These are phyloP conservation scores for Kitagawia praeruptora DNA, from an alignment of 129 eudicot species.

Conservation along the genomic window DNA sequence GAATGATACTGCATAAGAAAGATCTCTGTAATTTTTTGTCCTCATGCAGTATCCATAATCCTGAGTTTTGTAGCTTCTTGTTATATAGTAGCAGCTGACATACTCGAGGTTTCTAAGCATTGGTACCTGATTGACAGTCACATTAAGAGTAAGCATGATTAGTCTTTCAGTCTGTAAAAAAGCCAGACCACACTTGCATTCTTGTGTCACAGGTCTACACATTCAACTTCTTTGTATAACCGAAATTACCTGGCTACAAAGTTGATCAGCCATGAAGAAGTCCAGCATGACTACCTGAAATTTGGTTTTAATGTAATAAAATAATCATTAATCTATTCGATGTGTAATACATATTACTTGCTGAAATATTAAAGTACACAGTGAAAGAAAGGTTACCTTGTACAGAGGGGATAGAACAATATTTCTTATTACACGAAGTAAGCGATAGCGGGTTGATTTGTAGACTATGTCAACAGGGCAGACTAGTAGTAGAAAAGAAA, in stretches of 20 bases:
- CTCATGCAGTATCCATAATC: slow-evolving; percentile 77
- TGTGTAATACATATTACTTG: not conserved
- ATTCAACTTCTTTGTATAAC: not conserved
- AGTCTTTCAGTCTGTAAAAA: not conserved
- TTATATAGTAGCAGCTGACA: slow-evolving; percentile 78
- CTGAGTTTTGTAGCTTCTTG: slow-evolving; percentile 83
- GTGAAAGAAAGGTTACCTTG: slow-evolving; percentile 31
- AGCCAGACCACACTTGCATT: not conserved
- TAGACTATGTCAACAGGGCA: slow-evolving; percentile 69
- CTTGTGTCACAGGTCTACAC: not conserved
- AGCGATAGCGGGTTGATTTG: slow-evolving; percentile 70
- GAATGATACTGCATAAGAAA: slow-evolving; percentile 91
- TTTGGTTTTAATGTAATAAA: not conserved
- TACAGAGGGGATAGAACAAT: slow-evolving; percentile 80
- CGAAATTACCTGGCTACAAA: slow-evolving; percentile 80
- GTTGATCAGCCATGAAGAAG: slow-evolving; percentile 99
- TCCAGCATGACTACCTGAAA: slow-evolving; percentile 73
- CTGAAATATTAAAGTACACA: not conserved
- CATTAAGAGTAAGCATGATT: not conserved
- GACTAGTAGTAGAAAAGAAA: slow-evolving; percentile 48
- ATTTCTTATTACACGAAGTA: slow-evolving; percentile 65
- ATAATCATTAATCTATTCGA: not conserved
- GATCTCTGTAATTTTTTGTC: slow-evolving; percentile 66
- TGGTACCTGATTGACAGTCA: slow-evolving; percentile 53
- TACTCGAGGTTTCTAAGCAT: slow-evolving; percentile 85